These are phyloP conservation scores for Neodidymelliopsis sp. DNA, from an alignment of 2,329 filamentous ascomycete species.

Conservation along the genomic window DNA sequence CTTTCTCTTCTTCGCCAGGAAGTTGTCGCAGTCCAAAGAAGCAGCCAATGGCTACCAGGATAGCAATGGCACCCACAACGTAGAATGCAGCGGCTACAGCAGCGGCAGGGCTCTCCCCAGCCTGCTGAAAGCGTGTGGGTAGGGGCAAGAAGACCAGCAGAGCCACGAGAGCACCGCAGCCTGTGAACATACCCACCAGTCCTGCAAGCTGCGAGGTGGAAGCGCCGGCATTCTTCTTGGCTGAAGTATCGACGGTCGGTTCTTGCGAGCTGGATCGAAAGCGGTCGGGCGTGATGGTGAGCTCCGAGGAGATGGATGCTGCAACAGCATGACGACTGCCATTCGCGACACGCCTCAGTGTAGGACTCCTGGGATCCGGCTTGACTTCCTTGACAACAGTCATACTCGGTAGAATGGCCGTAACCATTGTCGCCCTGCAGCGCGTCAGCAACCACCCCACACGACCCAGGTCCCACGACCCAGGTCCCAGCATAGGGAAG, in stretches of 20 bases:
- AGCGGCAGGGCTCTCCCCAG: conserved; percentile 74
- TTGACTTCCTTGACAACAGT: conserved; percentile 49
- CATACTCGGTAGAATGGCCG: conserved; percentile 83
- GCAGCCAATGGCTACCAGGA: conserved; percentile 76
- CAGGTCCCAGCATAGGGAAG: no score
- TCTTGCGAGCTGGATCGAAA: conserved; percentile 49
- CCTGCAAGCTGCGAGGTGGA: conserved; percentile 77
- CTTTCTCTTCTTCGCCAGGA: conserved; percentile 79
- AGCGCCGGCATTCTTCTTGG: conserved; percentile 36
- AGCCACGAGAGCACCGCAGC: conserved; percentile 87
- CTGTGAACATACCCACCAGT: conserved; percentile 90
- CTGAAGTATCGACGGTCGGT: conserved; percentile 14
- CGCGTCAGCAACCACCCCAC: no score
- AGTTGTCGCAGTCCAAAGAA: conserved; percentile 76
- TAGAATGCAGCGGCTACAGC: conserved; percentile 89
- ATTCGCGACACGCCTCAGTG: conserved; percentile 33
- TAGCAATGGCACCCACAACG: conserved; percentile 75
- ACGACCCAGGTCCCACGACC: no score
- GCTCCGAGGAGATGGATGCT: conserved; percentile 74
- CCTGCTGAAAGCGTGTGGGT: conserved; percentile 77
- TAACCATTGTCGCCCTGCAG: conserved; percentile 86
- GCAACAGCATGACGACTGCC: conserved; percentile 65
- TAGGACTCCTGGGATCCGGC: conserved; percentile 36
- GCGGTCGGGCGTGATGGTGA: conserved; percentile 73
- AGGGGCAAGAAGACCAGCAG: conserved; percentile 84